phyloP scores from a whole-genome alignment of 2,329 filamentous ascomycete species.

The Fusarium transvaalense region DNA sequence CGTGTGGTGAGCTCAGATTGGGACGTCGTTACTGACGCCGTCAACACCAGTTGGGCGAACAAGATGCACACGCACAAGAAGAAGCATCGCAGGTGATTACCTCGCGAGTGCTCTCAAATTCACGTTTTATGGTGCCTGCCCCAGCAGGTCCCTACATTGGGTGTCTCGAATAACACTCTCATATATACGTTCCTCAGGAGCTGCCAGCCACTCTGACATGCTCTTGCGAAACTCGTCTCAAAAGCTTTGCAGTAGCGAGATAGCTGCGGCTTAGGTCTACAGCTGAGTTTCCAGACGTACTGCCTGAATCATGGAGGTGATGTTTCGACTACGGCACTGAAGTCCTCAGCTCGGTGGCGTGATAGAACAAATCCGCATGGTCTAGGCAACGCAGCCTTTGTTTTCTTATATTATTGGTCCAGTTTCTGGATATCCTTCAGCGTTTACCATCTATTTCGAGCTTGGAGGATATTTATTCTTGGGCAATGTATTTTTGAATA shows the following conservation, averaged over 20 bases:
- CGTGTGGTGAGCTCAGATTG: constrained; percentile 57
- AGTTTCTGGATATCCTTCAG: not conserved
- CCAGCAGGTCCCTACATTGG: constrained; percentile 37
- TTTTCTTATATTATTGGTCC: constrained; percentile 12
- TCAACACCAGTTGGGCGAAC: constrained; percentile 63
- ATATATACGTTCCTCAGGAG: constrained; percentile 52
- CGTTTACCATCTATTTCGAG: not conserved
- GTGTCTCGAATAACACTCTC: constrained; percentile 39
- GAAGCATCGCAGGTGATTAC: constrained; percentile 39
- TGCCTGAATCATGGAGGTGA: not conserved
- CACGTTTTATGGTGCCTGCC: constrained; percentile 46
- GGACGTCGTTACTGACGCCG: constrained; percentile 58
- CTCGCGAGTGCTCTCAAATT: constrained; percentile 30
- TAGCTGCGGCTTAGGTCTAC: constrained; percentile 11
- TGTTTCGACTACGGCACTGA: not conserved
- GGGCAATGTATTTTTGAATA: constrained; percentile 11
- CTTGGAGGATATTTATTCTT: constrained; percentile 9
- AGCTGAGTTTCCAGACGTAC: constrained; percentile 8
- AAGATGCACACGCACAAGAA: constrained; percentile 57
- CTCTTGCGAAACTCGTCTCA: constrained; percentile 39
- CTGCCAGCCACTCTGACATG: constrained; percentile 27
- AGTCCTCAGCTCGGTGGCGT: not conserved
- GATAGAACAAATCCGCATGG: not conserved
- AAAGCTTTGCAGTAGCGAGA: constrained; percentile 29
- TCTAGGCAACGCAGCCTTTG: constrained; percentile 24